These are phyloP conservation scores for Clavariopsis aquatica DNA, from an alignment of 495 filamentous ascomycete genomes.

Conservation along the genomic window DNA sequence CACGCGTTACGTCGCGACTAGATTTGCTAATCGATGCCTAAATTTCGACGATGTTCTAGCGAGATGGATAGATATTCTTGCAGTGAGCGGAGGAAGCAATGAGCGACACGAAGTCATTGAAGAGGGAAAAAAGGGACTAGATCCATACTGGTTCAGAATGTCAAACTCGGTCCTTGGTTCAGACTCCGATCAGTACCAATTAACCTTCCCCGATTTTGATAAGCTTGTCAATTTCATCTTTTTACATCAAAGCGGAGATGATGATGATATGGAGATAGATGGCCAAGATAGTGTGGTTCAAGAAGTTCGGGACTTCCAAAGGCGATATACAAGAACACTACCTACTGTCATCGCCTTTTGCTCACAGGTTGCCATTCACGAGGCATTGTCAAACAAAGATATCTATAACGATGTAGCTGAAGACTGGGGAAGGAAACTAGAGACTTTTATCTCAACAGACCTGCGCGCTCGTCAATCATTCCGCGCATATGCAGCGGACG, in stretches of 20 bases:
- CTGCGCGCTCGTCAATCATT: slow-evolving; percentile 60
- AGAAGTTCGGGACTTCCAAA: slow-evolving; percentile 12
- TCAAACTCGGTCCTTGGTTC: slow-evolving; percentile 50
- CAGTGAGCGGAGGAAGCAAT: slow-evolving; percentile 61
- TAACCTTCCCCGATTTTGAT: slow-evolving; percentile 44
- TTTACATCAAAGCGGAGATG: slow-evolving; percentile 22
- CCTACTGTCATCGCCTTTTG: slow-evolving; percentile 68
- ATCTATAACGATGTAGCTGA: slow-evolving; percentile 63
- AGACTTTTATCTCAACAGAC: slow-evolving; percentile 66
- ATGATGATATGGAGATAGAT: slow-evolving; percentile 40
- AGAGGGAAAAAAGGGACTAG: slow-evolving; percentile 85
- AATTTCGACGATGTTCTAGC: slow-evolving; percentile 74
- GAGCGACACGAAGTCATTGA: slow-evolving; percentile 81
- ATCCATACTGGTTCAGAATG: slow-evolving; percentile 75
- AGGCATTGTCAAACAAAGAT: slow-evolving; percentile 60
- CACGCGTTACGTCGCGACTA: slow-evolving; percentile 77
- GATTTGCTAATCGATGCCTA: slow-evolving; percentile 88
- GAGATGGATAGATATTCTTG: slow-evolving; percentile 85
- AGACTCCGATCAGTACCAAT: neutral
- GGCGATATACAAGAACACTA: slow-evolving; percentile 54
- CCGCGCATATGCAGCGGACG: slow-evolving; percentile 40
- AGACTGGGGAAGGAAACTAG: slow-evolving; percentile 83
- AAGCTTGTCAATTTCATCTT: slow-evolving; percentile 44
- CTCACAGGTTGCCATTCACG: slow-evolving; percentile 70
- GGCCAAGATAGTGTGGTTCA: slow-evolving; percentile 25